phyloP scores from a whole-genome alignment of 441 rosid species.

The Metrosideros polymorpha region DNA sequence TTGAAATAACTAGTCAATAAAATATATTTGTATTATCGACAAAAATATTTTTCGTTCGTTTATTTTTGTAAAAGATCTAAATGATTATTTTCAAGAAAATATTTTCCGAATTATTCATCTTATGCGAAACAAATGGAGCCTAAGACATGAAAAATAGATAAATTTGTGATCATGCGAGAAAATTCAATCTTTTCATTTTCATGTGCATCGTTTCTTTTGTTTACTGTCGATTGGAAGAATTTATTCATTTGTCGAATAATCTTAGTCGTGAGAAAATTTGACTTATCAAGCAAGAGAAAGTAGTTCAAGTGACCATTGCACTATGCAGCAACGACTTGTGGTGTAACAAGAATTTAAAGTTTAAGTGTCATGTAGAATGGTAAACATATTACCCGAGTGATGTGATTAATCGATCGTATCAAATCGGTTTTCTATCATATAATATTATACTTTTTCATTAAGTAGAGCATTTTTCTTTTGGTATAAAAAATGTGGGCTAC shows the following conservation, averaged over 20 bases:
- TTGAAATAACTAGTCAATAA: too few species aligned
- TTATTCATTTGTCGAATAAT: background rate
- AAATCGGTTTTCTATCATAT: background rate
- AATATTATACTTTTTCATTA: background rate
- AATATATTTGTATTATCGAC: too few species aligned
- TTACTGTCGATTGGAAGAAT: background rate
- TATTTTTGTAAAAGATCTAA: too few species aligned
- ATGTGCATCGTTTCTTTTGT: too few species aligned
- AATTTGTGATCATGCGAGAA: too few species aligned
- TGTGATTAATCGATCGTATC: background rate
- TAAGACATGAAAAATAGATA: too few species aligned
- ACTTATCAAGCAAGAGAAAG: background rate
- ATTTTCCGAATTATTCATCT: too few species aligned
- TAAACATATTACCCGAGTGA: background rate
- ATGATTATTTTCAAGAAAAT: too few species aligned
- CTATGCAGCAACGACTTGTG: background rate
- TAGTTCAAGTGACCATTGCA: background rate
- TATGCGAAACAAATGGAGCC: too few species aligned
- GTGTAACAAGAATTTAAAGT: background rate
- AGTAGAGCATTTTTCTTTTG: background rate
- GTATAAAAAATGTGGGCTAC: background rate
- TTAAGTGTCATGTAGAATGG: rapidly evolving
- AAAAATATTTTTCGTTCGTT: too few species aligned
- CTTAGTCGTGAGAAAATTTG: background rate
- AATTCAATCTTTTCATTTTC: too few species aligned